A percentile compares a stretch with the other conserved stretches of the same genome.
Evolutionary conservation across 2,329 filamentous ascomycete species (phyloP).

Genomic region (Colletotrichum sp.): DNA sequence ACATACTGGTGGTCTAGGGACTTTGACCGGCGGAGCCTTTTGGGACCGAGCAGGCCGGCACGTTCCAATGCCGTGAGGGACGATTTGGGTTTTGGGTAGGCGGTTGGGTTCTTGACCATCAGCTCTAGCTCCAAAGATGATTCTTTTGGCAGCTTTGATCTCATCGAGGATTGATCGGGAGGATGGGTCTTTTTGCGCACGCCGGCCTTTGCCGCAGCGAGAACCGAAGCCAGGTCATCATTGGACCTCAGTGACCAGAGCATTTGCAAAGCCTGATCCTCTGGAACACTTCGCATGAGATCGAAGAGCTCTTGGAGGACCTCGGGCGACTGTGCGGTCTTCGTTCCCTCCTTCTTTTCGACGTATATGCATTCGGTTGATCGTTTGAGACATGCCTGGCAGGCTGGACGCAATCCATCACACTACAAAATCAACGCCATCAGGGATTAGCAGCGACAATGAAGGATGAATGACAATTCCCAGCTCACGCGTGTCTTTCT

Average conservation of each 20-base stretch:
- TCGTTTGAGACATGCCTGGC: conserved; percentile 23
- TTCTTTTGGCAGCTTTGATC: background rate
- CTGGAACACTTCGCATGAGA: conserved; percentile 26
- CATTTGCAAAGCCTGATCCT: conserved; percentile 21
- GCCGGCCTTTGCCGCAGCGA: conserved; percentile 24
- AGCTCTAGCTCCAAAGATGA: conserved; percentile 26
- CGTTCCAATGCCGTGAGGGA: background rate
- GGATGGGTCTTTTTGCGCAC: background rate
- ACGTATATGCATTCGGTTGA: conserved; percentile 22
- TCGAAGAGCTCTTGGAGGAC: conserved; percentile 26
- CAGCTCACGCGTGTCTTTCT: conserved; percentile 27
- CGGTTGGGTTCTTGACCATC: conserved; percentile 27
- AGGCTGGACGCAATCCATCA: conserved; percentile 24
- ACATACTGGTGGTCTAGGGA: conserved; percentile 14
- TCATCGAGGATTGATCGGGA: background rate
- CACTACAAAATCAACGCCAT: conserved; percentile 13
- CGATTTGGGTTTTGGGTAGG: conserved; percentile 18
- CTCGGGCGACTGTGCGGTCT: background rate
- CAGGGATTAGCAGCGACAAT: background rate
- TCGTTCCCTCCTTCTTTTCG: conserved; percentile 10
- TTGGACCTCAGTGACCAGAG: conserved; percentile 26
- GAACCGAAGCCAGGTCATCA: conserved; percentile 22
- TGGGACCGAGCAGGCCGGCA: background rate
- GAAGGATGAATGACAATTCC: background rate
- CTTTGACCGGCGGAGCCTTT: background rate